These are phyloP conservation scores for Verticillium isaacii DNA, from an alignment of 2,329 filamentous ascomycete species.

Conservation along the genomic window DNA sequence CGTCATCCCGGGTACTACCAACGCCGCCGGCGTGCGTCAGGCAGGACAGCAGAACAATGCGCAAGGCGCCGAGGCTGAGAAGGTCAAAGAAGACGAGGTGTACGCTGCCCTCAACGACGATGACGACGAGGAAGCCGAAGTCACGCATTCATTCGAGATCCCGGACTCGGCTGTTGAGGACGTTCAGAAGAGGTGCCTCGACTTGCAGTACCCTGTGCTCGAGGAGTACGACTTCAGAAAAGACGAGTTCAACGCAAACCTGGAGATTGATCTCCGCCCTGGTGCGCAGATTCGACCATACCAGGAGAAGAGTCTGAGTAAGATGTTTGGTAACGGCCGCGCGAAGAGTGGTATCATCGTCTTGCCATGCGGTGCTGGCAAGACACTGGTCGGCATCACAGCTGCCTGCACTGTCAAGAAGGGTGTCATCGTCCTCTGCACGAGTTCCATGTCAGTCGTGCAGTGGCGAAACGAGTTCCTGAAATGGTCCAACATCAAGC, in stretches of 20 bases:
- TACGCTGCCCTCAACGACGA: conserved; percentile 74
- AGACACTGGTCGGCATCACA: conserved; percentile 96
- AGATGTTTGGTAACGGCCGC: conserved; percentile 98
- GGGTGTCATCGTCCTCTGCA: conserved; percentile 90
- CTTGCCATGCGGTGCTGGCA: conserved; percentile 90
- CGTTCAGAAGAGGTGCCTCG: conserved; percentile 85
- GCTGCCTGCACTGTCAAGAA: conserved; percentile 98
- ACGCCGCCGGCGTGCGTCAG: conserved; percentile 83
- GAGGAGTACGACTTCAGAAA: conserved; percentile 98
- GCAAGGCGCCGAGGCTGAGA: conserved; percentile 41
- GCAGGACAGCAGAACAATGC: conserved; percentile 42
- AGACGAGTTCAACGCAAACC: conserved; percentile 80
- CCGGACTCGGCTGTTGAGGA: conserved; percentile 74
- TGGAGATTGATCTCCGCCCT: conserved; percentile 90
- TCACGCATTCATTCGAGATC: conserved; percentile 92
- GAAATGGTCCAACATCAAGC: conserved; percentile 95
- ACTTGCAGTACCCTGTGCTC: conserved; percentile 79
- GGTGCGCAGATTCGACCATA: conserved; percentile 89
- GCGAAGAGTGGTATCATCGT: conserved; percentile 98
- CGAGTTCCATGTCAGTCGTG: conserved; percentile 94
- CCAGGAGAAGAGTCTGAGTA: conserved; percentile 94
- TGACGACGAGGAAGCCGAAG: conserved; percentile 80
- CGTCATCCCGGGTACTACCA: conserved; percentile 91
- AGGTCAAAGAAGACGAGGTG: conserved; percentile 60
- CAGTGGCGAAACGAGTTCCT: conserved; percentile 97